Conservation (phyloP, 2,329 filamentous ascomycete genomes). For the Hypocrella siamensis region DNA sequence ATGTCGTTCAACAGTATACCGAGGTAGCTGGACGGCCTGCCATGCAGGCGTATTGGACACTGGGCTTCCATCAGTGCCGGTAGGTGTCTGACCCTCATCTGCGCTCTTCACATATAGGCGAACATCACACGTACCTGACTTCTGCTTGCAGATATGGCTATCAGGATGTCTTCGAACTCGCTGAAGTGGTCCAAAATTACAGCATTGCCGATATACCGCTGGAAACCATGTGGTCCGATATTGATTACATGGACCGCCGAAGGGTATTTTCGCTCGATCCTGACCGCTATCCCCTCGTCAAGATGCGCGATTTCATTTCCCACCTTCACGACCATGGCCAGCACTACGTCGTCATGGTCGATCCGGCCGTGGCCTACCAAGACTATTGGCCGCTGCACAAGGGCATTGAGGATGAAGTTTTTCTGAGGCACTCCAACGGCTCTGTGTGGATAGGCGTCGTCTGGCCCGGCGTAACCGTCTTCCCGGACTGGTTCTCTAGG, state of each 20-base stretch:
- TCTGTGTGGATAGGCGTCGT: conserved; percentile 48
- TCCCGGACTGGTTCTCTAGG: conserved; percentile 62
- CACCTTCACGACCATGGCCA: conserved; percentile 52
- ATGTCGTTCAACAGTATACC: conserved; percentile 58
- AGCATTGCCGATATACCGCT: conserved; percentile 48
- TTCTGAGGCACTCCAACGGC: conserved; percentile 36
- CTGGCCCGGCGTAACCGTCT: conserved; percentile 60
- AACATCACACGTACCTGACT: no score
- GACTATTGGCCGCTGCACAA: conserved; percentile 27
- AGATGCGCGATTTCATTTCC: conserved; percentile 48
- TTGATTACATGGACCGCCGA: conserved; percentile 41
- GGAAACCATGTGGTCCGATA: conserved; percentile 34
- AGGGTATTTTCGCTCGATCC: conserved; percentile 48
- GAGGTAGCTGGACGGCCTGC: conserved; percentile 52
- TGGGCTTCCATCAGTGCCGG: conserved; percentile 66
- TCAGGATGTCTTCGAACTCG: conserved; percentile 51
- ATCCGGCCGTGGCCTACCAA: conserved; percentile 44
- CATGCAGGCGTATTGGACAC: conserved; percentile 68
- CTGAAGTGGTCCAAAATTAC: conserved; percentile 54
- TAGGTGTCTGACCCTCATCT: conserved; percentile 14
- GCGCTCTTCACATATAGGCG: no score
- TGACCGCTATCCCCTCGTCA: conserved; percentile 47
- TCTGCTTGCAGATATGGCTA: conserved; percentile 76
- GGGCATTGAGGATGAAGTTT: conserved; percentile 29
- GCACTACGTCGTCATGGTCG: conserved; percentile 64